phyloP scores from a whole-genome alignment of 176 grass and related monocot genomes.

The Ananas comosus region DNA sequence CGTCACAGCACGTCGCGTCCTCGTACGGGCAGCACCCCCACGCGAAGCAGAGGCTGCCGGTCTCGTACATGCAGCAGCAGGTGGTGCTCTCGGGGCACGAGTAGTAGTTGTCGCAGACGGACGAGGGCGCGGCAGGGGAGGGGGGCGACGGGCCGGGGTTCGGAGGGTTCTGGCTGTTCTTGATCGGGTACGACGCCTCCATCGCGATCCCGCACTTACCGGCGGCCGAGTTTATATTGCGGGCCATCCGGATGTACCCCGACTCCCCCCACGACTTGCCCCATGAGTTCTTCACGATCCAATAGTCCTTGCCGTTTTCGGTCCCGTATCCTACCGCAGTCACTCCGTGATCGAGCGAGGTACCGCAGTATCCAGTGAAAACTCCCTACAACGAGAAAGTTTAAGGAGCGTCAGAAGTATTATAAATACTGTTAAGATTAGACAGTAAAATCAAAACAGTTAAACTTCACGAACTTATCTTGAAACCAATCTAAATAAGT shows the following conservation, averaged over 20 bases:
- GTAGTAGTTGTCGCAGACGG: constrained; percentile 60
- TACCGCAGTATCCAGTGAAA: constrained; percentile 75
- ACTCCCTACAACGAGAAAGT: constrained; percentile 35
- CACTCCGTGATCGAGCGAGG: constrained; percentile 67
- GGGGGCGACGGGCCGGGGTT: constrained; percentile 72
- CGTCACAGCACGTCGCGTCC: constrained; percentile 75
- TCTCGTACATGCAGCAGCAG: constrained; percentile 82
- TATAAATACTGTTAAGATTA: too few species aligned
- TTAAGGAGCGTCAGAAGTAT: too few species aligned
- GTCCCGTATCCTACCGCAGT: constrained; percentile 54
- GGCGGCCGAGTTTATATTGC: constrained; percentile 42
- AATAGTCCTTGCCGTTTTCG: constrained; percentile 61
- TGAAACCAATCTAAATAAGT: too few species aligned
- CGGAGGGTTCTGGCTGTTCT: constrained; percentile 64
- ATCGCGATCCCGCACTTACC: constrained; percentile 79
- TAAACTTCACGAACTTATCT: too few species aligned
- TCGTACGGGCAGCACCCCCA: constrained; percentile 96
- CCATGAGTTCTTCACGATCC: constrained; percentile 94
- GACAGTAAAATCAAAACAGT: too few species aligned
- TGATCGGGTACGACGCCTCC: constrained; percentile 67
- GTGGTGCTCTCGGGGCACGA: constrained; percentile 54
- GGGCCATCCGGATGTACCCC: constrained; percentile 74
- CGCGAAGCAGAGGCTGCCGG: constrained; percentile 46
- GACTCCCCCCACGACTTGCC: constrained; percentile 56
- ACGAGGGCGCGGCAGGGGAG: constrained; percentile 22